Percentiles rank a stretch among this genome's conserved stretches.
Conservation (phyloP, 306 rosid genomes). For the Ochetophila trinervis region DNA sequence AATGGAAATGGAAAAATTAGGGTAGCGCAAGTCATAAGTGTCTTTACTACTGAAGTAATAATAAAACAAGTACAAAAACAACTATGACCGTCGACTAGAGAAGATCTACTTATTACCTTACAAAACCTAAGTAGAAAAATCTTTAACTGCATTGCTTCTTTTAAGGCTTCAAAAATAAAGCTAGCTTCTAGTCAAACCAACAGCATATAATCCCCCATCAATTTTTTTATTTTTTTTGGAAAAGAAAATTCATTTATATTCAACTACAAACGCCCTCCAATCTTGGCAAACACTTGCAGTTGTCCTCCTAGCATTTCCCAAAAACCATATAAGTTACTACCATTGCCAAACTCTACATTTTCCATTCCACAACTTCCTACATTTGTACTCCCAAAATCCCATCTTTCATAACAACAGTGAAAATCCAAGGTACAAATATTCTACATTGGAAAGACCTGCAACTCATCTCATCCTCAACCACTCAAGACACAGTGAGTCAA, state of each 20-base stretch:
- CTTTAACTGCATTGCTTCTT: not conserved
- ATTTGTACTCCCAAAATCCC: not conserved
- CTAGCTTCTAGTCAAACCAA: not conserved
- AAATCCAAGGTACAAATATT: not conserved
- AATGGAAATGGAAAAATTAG: no score
- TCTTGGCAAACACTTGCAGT: not conserved
- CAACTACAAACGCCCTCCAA: not conserved
- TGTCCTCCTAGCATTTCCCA: not conserved
- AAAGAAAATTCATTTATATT: not conserved
- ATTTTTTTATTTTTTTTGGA: not conserved
- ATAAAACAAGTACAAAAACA: no score
- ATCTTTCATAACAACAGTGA: not conserved
- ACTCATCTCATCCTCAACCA: not conserved
- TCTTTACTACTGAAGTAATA: no score
- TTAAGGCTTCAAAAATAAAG: not conserved
- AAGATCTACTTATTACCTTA: not conserved
- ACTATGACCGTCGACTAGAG: no score
- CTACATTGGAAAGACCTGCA: slow-evolving; percentile 1
- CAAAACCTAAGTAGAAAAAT: not conserved
- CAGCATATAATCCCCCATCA: not conserved
- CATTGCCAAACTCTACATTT: not conserved
- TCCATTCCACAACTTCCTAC: not conserved
- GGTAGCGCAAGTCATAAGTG: no score
- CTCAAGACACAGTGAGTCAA: not conserved
- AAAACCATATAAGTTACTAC: not conserved